These are phyloP conservation scores for Auricularia cornea DNA, from an alignment of 768 basidiomycete genomes.

Conservation along the genomic window DNA sequence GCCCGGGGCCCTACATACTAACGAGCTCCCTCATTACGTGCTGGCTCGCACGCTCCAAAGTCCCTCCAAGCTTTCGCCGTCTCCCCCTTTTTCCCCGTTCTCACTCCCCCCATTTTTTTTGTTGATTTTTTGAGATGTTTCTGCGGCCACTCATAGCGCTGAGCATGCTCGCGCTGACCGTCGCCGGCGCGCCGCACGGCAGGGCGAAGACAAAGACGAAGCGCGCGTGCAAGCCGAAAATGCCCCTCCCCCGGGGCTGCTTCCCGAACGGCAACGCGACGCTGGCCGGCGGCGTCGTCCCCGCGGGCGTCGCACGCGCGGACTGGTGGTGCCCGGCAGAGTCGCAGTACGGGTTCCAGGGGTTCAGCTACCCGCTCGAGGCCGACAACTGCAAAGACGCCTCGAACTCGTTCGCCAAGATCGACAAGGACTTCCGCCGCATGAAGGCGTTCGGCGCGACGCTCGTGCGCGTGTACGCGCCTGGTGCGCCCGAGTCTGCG, in stretches of 20 bases:
- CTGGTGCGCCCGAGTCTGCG: not conserved
- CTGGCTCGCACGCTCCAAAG: not conserved
- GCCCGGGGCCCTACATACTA: not conserved
- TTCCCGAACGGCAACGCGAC: not conserved
- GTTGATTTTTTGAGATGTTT: no score
- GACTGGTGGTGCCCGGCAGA: not conserved
- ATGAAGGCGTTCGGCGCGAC: slow-evolving; percentile 10
- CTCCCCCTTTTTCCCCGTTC: not conserved
- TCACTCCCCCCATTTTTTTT: not conserved
- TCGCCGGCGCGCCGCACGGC: not conserved
- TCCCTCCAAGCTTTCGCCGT: not conserved
- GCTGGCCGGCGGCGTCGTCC: not conserved
- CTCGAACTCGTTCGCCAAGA: slow-evolving; percentile 1
- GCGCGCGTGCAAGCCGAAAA: not conserved
- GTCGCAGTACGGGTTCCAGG: not conserved
- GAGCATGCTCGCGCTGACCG: not conserved
- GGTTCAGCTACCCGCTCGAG: not conserved
- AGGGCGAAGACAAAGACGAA: not conserved
- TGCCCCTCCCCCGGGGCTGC: no score
- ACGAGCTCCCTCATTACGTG: not conserved
- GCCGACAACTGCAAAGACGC: slow-evolving; percentile 1
- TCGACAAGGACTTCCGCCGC: not conserved
- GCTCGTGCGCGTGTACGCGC: slow-evolving; percentile 7
- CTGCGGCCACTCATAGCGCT: not conserved
- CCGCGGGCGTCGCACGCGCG: not conserved